Evolutionary conservation across 108 stramenopile genomes (phyloP), one percentile per base, ranked within the genome.

Genomic region (Cyclotella distinguenda): DNA sequence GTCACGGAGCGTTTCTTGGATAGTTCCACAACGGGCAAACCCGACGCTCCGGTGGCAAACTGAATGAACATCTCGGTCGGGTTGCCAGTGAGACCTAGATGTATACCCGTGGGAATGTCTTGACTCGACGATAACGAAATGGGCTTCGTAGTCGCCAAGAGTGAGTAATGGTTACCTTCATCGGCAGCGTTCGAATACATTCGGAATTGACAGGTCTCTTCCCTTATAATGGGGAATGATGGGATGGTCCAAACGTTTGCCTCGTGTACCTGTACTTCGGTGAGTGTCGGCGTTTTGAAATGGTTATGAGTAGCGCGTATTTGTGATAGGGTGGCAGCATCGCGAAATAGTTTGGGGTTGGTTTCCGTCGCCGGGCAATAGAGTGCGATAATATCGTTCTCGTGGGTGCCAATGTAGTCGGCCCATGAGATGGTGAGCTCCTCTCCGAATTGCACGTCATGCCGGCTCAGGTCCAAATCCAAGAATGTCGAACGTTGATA

Each of bases 41-140:
- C 84, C 11, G 67, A 28, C 21, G 68, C 64, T 6, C 82, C 82
- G 7, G 88, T 86, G n/a, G 74, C 40, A 58, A 89, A 89, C 34
- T 80, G 70, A 26, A 89, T 74, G 35, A 75, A 28, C 59, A 83
- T 83, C 39, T 66, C 68, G 18, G 68, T 36, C 10, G 68, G 52
- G 1, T 61, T 34, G 7, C 59, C 53, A 0, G 84, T 60, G 3
- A 77, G 50, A 12, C 83, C 75, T 43, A 86, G 65, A 55, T 89
- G 88, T 48, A 89, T 67, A 0, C 34, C 74, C 10, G 70, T 83
- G 0, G 88, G 84, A 4, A 44, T 21, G 34, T 47, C 43, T 31
- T 58, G 66, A 23, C 12, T 39, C 18, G 67, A 33, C 23, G 68
- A 23, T 8, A 66, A 33, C 6, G 44, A 46, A 10, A 68, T 63